phyloP scores from a whole-genome alignment of 179 eudicot species.

The Monotropa hypopitys region DNA sequence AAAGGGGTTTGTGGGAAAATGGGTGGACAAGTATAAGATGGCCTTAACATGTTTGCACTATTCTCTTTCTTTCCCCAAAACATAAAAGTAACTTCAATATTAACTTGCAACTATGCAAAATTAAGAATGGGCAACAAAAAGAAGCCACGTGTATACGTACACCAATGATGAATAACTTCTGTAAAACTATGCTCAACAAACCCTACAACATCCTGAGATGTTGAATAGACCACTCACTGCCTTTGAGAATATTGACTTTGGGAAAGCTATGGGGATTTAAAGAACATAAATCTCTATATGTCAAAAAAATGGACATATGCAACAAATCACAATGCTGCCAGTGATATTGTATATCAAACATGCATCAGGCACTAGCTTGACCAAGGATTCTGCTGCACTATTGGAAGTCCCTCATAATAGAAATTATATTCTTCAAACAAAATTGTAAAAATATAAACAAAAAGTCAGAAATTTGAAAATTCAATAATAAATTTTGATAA shows the following conservation, averaged over 20 bases:
- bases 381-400: background rate
- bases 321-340: too few species aligned
- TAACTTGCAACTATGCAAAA: background rate
- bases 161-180: background rate
- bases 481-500: background rate
- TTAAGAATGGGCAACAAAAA: background rate
- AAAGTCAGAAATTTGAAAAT: background rate
- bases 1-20: background rate
- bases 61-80: background rate
- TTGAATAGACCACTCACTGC: background rate
- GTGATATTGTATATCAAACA: too few species aligned
- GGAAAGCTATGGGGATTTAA: background rate
- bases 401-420: background rate
- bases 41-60: background rate
- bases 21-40: background rate
- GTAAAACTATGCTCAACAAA: background rate
- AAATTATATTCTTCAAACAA: background rate
- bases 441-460: background rate
- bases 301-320: background rate
- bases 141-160: background rate
- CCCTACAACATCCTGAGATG: background rate
- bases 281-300: background rate
- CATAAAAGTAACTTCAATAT: background rate
- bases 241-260: background rate
- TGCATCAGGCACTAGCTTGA: background rate